A percentile compares a stretch with the other conserved stretches of the same genome.
These are phyloP conservation scores for Rhizopus microsporus DNA, from an alignment of 371 early-diverging fungal species.

Conservation along the genomic window DNA sequence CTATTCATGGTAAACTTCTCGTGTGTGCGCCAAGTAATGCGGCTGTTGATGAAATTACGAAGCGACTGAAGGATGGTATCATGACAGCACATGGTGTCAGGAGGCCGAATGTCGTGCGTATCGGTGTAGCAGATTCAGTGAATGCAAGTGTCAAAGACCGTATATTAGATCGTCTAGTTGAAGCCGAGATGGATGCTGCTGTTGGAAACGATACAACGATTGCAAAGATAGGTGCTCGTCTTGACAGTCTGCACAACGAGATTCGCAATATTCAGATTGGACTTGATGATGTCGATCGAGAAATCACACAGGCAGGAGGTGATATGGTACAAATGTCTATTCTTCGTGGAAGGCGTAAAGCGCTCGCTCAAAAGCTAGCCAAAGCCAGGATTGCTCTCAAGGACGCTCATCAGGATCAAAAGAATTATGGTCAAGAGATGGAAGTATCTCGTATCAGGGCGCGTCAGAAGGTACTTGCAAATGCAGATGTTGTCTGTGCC, in stretches of 20 bases:
- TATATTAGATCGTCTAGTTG: constrained; percentile 65
- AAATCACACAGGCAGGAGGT: constrained; percentile 34
- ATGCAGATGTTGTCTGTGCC: constrained; percentile 76
- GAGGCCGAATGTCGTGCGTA: constrained; percentile 78
- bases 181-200: constrained; percentile 47
- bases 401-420: constrained; percentile 41
- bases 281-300: constrained; percentile 56
- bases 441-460: constrained; percentile 59
- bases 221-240: constrained; percentile 25
- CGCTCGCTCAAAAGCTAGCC: constrained; percentile 30
- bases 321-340: constrained; percentile 30
- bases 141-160: constrained; percentile 74
- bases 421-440: constrained; percentile 43
- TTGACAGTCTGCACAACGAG: constrained; percentile 33
- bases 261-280: constrained; percentile 48
- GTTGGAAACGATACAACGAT: constrained; percentile 21
- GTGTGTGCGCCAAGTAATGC: constrained; percentile 98
- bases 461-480: constrained; percentile 68
- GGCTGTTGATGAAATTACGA: constrained; percentile 95
- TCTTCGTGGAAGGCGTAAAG: constrained; percentile 34
- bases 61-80: constrained; percentile 76
- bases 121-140: constrained; percentile 79
- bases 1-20: constrained; percentile 58
- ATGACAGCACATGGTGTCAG: constrained; percentile 54
- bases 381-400: constrained; percentile 45